Evolutionary conservation across 352 stramenopile genomes (phyloP).

Genomic region (Phytophthora foliorum): DNA sequence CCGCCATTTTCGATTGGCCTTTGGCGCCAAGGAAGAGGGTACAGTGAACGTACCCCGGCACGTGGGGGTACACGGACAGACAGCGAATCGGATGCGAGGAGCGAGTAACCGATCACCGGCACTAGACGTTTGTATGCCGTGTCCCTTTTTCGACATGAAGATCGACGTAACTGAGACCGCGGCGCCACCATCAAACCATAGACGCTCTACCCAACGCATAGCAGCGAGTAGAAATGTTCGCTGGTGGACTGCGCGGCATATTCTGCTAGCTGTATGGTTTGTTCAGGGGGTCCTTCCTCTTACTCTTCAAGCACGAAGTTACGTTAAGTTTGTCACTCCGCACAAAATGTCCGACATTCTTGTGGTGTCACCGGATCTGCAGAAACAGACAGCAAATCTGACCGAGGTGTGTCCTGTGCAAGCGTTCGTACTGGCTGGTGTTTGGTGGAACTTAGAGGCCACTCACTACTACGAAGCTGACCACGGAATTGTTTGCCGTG

Average conservation of each 20-base stretch:
- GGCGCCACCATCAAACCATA: background rate
- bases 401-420: slow-evolving; percentile 7
- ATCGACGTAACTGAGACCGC: background rate
- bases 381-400: slow-evolving; percentile 1
- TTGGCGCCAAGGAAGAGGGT: background rate
- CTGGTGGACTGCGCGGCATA: background rate
- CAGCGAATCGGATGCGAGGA: background rate
- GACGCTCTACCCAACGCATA: background rate
- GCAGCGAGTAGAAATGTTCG: background rate
- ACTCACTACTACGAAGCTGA: slow-evolving; percentile 21
- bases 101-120: no score
- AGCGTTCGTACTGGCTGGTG: slow-evolving; percentile 13
- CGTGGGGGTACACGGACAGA: background rate
- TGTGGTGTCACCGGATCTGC: slow-evolving; percentile 1
- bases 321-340: background rate
- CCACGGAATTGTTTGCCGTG: slow-evolving; percentile 18
- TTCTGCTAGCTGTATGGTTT: slow-evolving; percentile 1
- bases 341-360: slow-evolving; percentile 1
- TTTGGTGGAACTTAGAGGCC: slow-evolving; percentile 32
- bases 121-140: no score
- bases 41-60: background rate
- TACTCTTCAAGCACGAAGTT: slow-evolving; percentile 4
- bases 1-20: slow-evolving; percentile 40
- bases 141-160: background rate
- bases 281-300: slow-evolving; percentile 1